Percentiles rank a stretch among this genome's conserved stretches.
These are phyloP conservation scores for Euryodendron excelsum DNA, from an alignment of 148 eudicot genomes.

Conservation along the genomic window DNA sequence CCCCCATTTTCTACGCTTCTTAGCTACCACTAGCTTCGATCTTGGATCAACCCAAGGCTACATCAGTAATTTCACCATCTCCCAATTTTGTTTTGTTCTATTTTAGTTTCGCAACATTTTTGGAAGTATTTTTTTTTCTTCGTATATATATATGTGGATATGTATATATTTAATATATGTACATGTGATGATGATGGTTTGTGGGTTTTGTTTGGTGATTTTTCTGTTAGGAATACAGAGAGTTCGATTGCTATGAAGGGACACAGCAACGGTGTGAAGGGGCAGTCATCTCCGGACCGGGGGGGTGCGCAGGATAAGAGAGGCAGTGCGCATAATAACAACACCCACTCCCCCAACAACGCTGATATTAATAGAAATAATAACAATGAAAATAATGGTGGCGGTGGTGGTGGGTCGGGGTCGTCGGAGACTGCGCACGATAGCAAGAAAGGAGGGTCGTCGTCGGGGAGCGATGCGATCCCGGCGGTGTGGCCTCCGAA, in stretches of 20 bases:
- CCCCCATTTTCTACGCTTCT: constrained; percentile 22
- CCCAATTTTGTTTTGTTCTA: not conserved
- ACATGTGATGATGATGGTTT: not conserved
- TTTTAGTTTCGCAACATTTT: too few species aligned
- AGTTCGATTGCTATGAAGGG: constrained; percentile 66
- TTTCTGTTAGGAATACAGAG: constrained; percentile 58
- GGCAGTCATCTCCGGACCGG: constrained; percentile 61
- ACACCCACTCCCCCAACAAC: too few species aligned
- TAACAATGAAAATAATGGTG: not conserved
- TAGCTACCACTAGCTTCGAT: constrained; percentile 7
- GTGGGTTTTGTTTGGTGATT: not conserved
- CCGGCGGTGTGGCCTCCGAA: constrained; percentile 34
- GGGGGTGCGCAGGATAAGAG: constrained; percentile 46
- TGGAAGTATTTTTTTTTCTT: too few species aligned
- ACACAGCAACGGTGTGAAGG: constrained; percentile 49
- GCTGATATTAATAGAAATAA: too few species aligned
- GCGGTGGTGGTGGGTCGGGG: constrained; percentile 40
- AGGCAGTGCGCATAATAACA: constrained; percentile 15
- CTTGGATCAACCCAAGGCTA: constrained; percentile 26
- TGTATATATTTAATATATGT: not conserved
- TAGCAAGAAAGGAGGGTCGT: constrained; percentile 50
- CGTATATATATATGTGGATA: too few species aligned
- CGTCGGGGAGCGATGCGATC: constrained; percentile 53
- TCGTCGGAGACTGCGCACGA: constrained; percentile 50
- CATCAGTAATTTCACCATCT: constrained; percentile 21